Evolutionary conservation across 1,284 basidiomycete genomes (phyloP), one percentile per base, ranked within the genome.

Genomic region (Kalmanozyma brasiliensis): DNA sequence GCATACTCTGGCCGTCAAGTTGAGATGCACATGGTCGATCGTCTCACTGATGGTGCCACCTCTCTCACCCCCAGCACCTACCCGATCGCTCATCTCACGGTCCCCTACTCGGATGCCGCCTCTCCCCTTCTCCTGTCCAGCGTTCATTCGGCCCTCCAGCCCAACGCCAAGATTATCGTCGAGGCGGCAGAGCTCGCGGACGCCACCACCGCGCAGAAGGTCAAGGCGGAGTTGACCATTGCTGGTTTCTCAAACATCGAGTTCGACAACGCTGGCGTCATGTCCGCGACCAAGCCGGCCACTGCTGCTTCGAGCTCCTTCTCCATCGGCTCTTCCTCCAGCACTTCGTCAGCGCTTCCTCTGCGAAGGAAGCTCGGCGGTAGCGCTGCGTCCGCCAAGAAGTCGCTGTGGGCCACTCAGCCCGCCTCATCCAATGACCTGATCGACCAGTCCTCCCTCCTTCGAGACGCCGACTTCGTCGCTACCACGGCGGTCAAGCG

Each of bases 11-110:
- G 59, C 20, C 59, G 59, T 45, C 64, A 64, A 34, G 71, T 81
- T 7, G 80, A 82, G 49, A 81, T 80, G 66, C 69, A 82, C 52
- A 80, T 82, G 79, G 63, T 76, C 22, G 80, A 82, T 47, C 76
- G 80, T 10, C 53, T 82, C 35, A 80, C 77, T 14, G 77, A 80
- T 19, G 73, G 60, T 2, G 76, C 63, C 17, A 75, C 73, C 8
- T 32, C 58, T 32, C 74, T 77, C 13, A 24, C 57, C 6, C 49
- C 69, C 16, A 42, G 47, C 26, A 60, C 64, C 4, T 77, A 73
- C 37, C 69, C 74, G 5, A 24, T 53, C 14, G 77, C 64, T 8
- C 65, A 73, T 32, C 58, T 78, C 17, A 52, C 74, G 20, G 60
- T 72, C 1, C 63, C 72, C 13, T 67, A 61, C 32, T 47, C 64